These are phyloP conservation scores for Xerocomellus chrysenteron DNA, from an alignment of 768 basidiomycete species.

Conservation along the genomic window DNA sequence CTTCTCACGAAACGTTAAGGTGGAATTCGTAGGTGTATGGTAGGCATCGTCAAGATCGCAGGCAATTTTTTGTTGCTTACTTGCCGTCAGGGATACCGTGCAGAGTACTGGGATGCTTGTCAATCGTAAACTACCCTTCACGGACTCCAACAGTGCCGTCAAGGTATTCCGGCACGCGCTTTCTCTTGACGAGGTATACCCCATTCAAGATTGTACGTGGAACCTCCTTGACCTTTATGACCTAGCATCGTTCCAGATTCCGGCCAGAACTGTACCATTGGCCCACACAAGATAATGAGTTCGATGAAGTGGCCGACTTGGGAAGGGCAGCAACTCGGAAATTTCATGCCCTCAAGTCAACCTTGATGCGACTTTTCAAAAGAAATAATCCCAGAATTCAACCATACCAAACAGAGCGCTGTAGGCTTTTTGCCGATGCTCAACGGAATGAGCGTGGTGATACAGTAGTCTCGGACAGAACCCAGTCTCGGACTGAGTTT, in stretches of 20 bases:
- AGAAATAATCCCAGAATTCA: not conserved
- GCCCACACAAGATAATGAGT: conserved; percentile 24
- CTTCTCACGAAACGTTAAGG: conserved; percentile 61
- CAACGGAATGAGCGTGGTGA: not conserved
- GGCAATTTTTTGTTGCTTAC: conserved; percentile 1
- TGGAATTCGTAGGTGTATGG: conserved; percentile 86
- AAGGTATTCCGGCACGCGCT: conserved; percentile 76
- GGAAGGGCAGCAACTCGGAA: not conserved
- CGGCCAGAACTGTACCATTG: conserved; percentile 62
- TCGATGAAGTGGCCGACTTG: conserved; percentile 14
- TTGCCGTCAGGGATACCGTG: conserved; percentile 66
- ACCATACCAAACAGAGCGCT: not conserved
- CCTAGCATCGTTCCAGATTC: conserved; percentile 65
- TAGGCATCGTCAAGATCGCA: conserved; percentile 27
- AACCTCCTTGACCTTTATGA: conserved; percentile 9
- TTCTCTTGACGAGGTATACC: conserved; percentile 67
- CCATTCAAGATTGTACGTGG: not conserved
- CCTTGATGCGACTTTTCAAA: not conserved
- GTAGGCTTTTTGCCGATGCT: not conserved
- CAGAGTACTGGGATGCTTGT: conserved; percentile 69
- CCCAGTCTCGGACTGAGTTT: not conserved
- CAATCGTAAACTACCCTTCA: conserved; percentile 64
- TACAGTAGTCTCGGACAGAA: not conserved
- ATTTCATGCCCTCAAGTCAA: not conserved
- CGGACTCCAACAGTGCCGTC: conserved; percentile 58